These are phyloP conservation scores for Trichoderma endophyticum DNA, from an alignment of 2,329 filamentous ascomycete genomes.

Conservation along the genomic window DNA sequence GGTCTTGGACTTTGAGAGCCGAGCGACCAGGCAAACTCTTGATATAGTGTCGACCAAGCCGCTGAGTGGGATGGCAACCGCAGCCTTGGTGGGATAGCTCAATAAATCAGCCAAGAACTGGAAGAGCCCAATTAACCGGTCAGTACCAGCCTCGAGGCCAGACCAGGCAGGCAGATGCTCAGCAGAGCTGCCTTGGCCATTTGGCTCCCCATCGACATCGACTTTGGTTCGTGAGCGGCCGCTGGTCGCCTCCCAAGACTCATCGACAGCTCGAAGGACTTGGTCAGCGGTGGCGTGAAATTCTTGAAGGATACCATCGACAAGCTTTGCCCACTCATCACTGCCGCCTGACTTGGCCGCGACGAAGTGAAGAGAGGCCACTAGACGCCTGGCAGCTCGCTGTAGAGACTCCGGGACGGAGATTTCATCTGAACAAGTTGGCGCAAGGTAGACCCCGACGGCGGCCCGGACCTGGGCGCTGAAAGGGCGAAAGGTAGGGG, in stretches of 20 bases:
- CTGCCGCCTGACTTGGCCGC: conserved; percentile 73
- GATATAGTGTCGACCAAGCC: conserved; percentile 65
- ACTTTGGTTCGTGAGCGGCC: conserved; percentile 45
- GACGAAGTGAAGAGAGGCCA: conserved; percentile 72
- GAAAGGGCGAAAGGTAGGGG: conserved; percentile 78
- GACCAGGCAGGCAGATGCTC: conserved; percentile 66
- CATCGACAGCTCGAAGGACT: conserved; percentile 73
- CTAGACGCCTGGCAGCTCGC: conserved; percentile 59
- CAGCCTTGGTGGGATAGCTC: conserved; percentile 58
- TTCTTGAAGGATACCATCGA: conserved; percentile 59
- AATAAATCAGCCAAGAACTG: conserved; percentile 63
- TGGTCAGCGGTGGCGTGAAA: conserved; percentile 71
- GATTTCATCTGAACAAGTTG: conserved; percentile 53
- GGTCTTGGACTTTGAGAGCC: conserved; percentile 45
- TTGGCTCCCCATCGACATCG: conserved; percentile 45
- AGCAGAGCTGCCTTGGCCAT: conserved; percentile 43
- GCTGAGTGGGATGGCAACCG: conserved; percentile 66
- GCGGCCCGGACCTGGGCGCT: conserved; percentile 64
- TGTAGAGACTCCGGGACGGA: conserved; percentile 52
- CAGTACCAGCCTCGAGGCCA: conserved; percentile 69
- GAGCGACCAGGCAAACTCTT: conserved; percentile 65
- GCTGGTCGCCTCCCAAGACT: conserved; percentile 73
- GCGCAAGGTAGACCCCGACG: conserved; percentile 59
- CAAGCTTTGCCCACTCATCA: conserved; percentile 73
- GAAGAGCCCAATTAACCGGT: conserved; percentile 66